These are phyloP conservation scores for Yamadazyma philogaea DNA, from an alignment of 805 yeast species.

Conservation along the genomic window DNA sequence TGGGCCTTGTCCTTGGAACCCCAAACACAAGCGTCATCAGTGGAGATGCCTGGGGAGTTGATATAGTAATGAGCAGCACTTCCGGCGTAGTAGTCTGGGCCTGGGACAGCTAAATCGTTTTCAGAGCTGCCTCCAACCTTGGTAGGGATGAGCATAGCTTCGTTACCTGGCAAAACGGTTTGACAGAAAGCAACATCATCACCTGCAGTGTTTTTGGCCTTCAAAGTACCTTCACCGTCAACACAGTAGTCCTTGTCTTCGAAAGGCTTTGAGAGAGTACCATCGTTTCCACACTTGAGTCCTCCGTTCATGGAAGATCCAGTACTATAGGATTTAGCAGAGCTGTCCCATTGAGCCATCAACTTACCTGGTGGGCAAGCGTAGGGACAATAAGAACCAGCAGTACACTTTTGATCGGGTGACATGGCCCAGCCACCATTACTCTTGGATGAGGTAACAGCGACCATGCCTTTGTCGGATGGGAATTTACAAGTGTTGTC, in stretches of 20 bases:
- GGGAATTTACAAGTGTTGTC: slow-evolving; percentile 65
- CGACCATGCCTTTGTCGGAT: slow-evolving; percentile 59
- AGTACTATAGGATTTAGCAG: slow-evolving; percentile 66
- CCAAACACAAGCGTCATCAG: slow-evolving; percentile 80
- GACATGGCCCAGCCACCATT: slow-evolving; percentile 90
- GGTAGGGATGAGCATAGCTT: slow-evolving; percentile 91
- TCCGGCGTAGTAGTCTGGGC: slow-evolving; percentile 75
- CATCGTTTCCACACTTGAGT: slow-evolving; percentile 68
- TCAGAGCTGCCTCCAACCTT: slow-evolving; percentile 47
- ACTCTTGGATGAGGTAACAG: slow-evolving; percentile 53
- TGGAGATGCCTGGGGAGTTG: slow-evolving; percentile 78
- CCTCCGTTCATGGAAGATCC: slow-evolving; percentile 86
- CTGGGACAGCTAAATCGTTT: slow-evolving; percentile 77
- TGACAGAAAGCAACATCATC: slow-evolving; percentile 79
- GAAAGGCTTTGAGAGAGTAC: slow-evolving; percentile 62
- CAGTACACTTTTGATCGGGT: slow-evolving; percentile 65
- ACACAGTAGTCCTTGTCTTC: slow-evolving; percentile 60
- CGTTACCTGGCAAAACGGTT: slow-evolving; percentile 91
- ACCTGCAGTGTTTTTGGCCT: slow-evolving; percentile 55
- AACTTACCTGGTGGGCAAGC: slow-evolving; percentile 88
- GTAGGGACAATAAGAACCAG: slow-evolving; percentile 85
- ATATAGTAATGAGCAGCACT: slow-evolving; percentile 86
- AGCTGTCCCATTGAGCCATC: slow-evolving; percentile 86
- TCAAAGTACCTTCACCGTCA: slow-evolving; percentile 75
- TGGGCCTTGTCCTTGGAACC: slow-evolving; percentile 63